These are phyloP conservation scores for Verticillium longisporum DNA, from an alignment of 2,329 filamentous ascomycete species.

Conservation along the genomic window DNA sequence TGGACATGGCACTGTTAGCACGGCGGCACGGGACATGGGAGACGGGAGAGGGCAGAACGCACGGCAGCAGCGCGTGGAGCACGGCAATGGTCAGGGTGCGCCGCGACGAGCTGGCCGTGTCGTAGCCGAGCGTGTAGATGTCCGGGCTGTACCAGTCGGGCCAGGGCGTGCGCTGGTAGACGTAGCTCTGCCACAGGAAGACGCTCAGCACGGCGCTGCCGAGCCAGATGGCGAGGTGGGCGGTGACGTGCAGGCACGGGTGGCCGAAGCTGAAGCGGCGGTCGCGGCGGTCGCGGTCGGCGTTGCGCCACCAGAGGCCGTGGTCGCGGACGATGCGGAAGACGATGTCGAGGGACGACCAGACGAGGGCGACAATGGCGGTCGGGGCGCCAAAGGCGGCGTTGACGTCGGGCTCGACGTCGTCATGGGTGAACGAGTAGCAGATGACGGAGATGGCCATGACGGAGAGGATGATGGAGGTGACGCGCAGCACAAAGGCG, in stretches of 20 bases:
- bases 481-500: constrained; percentile 4
- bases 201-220: background rate
- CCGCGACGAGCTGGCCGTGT: background rate
- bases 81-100: background rate
- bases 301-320: constrained; percentile 4
- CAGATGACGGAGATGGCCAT: constrained; percentile 4
- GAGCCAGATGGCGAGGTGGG: constrained; percentile 7
- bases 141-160: background rate
- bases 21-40: background rate
- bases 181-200: background rate
- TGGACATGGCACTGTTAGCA: background rate
- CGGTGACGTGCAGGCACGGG: constrained; percentile 3
- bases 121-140: background rate
- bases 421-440: background rate
- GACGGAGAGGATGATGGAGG: constrained; percentile 5
- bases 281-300: background rate
- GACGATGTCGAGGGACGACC: constrained; percentile 5
- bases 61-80: background rate
- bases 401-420: background rate
- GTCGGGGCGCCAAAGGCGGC: constrained; percentile 5
- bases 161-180: background rate
- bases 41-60: background rate
- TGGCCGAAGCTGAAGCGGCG: constrained; percentile 6
- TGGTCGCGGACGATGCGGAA: constrained; percentile 3
- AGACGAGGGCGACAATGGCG: background rate